Percentiles rank a stretch among this genome's conserved stretches.
Conservation (phyloP, 768 basidiomycete genomes). For the Lactarius vividus region DNA sequence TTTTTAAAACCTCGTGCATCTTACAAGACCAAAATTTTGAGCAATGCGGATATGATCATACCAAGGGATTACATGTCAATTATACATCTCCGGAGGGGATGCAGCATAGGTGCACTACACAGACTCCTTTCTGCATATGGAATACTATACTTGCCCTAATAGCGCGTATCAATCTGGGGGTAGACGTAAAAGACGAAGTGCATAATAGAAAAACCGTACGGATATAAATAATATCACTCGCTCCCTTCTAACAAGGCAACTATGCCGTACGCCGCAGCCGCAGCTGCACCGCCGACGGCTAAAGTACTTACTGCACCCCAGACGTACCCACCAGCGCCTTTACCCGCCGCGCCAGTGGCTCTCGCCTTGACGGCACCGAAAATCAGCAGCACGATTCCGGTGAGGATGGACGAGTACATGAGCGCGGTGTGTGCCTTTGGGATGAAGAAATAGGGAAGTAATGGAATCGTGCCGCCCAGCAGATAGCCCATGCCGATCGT, state of each 20-base stretch:
- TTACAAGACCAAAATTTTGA: not conserved
- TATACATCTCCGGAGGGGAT: not conserved
- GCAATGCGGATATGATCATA: no score
- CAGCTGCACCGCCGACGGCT: slow-evolving; percentile 87
- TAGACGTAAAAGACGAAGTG: not conserved
- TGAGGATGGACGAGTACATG: slow-evolving; percentile 74
- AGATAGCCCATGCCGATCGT: slow-evolving; percentile 97
- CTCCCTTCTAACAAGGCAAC: slow-evolving; percentile 48
- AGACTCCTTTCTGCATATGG: no score
- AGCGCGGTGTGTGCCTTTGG: slow-evolving; percentile 62
- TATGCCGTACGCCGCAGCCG: slow-evolving; percentile 65
- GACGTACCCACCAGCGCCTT: slow-evolving; percentile 62
- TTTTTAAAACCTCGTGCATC: no score
- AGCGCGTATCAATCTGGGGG: no score
- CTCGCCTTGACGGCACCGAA: slow-evolving; percentile 92
- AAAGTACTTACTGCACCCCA: slow-evolving; percentile 88
- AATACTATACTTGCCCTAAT: no score
- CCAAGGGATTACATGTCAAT: not conserved
- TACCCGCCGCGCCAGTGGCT: slow-evolving; percentile 74
- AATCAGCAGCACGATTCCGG: slow-evolving; percentile 79
- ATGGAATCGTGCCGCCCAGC: slow-evolving; percentile 88
- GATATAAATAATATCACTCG: not conserved
- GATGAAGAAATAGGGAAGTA: slow-evolving; percentile 92
- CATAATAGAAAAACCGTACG: not conserved
- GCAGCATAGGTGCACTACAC: not conserved